Conservation (phyloP, 768 basidiomycete species). For the Daedaleopsis sinensis region DNA sequence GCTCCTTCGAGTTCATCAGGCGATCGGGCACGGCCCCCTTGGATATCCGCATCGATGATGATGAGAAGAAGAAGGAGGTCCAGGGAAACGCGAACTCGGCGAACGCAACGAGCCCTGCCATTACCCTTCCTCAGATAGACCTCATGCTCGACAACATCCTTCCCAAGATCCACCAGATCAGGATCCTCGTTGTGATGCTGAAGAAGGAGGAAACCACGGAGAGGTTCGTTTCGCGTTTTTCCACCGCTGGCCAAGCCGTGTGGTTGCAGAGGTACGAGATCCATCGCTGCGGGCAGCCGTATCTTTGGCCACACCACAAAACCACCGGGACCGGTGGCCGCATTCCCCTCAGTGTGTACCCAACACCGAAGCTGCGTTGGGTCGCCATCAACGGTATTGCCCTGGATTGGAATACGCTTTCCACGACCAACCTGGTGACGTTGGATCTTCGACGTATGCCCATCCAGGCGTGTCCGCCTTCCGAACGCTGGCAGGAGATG, state of each 20-base stretch:
- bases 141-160: constrained; percentile 54
- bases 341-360: constrained; percentile 54
- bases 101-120: constrained; percentile 7
- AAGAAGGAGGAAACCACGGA: constrained; percentile 60
- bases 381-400: constrained; percentile 61
- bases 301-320: constrained; percentile 9
- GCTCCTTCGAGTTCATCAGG: constrained; percentile 58
- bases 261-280: constrained; percentile 65
- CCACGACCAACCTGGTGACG: constrained; percentile 55
- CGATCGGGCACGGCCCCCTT: constrained; percentile 57
- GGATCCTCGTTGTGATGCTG: constrained; percentile 60
- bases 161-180: constrained; percentile 56
- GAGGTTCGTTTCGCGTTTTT: constrained; percentile 36
- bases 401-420: constrained; percentile 57
- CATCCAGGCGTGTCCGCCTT: constrained; percentile 50
- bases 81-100: constrained; percentile 19
- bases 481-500: constrained; percentile 50
- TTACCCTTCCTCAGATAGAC: constrained; percentile 48
- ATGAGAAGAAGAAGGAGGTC: background rate
- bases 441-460: constrained; percentile 69
- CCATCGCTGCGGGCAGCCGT: constrained; percentile 47
- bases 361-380: constrained; percentile 48
- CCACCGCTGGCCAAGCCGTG: constrained; percentile 13
- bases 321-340: constrained; percentile 20
- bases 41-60: constrained; percentile 64